Evolutionary conservation across 208 protist genomes (phyloP).

Genomic region (Crithidia brevicula): DNA sequence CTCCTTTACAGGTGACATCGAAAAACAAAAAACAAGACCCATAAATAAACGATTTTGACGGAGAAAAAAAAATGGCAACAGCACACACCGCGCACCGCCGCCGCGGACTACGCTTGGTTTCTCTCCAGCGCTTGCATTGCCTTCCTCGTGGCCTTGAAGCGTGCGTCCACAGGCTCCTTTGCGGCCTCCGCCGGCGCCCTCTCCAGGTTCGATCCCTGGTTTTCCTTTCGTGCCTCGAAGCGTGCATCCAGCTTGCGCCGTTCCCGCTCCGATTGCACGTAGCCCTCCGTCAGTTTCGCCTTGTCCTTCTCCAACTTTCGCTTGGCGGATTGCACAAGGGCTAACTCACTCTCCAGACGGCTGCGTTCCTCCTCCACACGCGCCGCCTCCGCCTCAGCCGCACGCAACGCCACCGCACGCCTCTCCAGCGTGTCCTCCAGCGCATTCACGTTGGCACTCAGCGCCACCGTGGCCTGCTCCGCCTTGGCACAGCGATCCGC

Average conservation of each 20-base stretch:
- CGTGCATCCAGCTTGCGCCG: constrained; percentile 18
- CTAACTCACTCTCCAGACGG: background rate
- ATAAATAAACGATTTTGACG: too few species aligned
- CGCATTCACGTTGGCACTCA: constrained; percentile 7
- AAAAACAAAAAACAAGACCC: background rate
- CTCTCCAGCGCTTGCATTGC: constrained; percentile 14
- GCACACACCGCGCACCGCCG: too few species aligned
- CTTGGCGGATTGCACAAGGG: background rate
- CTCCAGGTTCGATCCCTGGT: background rate
- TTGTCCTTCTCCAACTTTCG: constrained; percentile 36
- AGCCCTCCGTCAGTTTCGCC: constrained; percentile 32
- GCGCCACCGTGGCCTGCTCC: background rate
- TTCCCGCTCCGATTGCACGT: constrained; percentile 29
- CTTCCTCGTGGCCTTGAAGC: constrained; percentile 17
- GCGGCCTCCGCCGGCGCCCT: background rate
- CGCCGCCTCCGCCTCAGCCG: background rate
- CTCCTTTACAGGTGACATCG: too few species aligned
- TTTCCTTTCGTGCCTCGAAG: constrained; percentile 21
- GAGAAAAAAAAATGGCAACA: constrained; percentile 8
- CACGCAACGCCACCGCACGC: background rate
- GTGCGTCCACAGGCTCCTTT: constrained; percentile 7
- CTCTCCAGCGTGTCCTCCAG: constrained; percentile 4
- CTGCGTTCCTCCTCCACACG: background rate
- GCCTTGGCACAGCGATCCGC: constrained; percentile 12
- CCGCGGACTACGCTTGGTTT: too few species aligned